Base-by-base conservation (phyloP, 2,329 filamentous ascomycete species). In the Zasmidium cellare region DNA sequence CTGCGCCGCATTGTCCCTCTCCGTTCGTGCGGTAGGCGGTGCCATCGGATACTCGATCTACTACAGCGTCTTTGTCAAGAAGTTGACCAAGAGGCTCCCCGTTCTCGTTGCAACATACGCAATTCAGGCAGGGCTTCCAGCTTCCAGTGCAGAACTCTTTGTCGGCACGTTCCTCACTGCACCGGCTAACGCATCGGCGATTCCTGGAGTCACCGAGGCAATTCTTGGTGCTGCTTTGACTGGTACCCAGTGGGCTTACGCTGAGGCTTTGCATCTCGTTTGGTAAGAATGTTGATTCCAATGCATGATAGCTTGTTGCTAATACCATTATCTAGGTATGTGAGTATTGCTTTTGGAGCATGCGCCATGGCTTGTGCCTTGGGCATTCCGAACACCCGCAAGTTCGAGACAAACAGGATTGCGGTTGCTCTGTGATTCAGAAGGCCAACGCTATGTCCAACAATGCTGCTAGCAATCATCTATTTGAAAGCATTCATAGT, bases 21-120 rank as follows among this genome's bases (percentile, higher is more conserved):
- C 66, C 9, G 66, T 69, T n/a, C 58, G 69, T n/a, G 67, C 67
- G 19, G 59, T 71, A 1, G 69, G 68, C 18, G 69, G 68, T 31
- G 57, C 64, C 16, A 67, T 71, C 53, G 69, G 69, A 20, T 69
- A 69, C 48, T 57, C 56, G 16, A 66, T 71, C 53, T 71, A 70
- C 58, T 71, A 67, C 63, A 69, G 67, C 56, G 58, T 71, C 55
- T 71, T 70, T 57, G 25, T 51, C 25, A 67, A 66, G 55, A 69
- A 69, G 57, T 56, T 70, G 18, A 63, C 56, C 14, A 38, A 28
- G 5, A 57, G 57, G 11, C 53, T 69, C 11, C 65, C 67, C 0
- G 52, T 53, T 6, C 55, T 67, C 11, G 59, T 68, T 20, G 65
- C 48, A 11, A 44, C 48, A 18, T 67, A 67, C 41, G 67, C 65